phyloP scores from a whole-genome alignment of 352 stramenopile genomes.

The Achlya hypogyna region DNA sequence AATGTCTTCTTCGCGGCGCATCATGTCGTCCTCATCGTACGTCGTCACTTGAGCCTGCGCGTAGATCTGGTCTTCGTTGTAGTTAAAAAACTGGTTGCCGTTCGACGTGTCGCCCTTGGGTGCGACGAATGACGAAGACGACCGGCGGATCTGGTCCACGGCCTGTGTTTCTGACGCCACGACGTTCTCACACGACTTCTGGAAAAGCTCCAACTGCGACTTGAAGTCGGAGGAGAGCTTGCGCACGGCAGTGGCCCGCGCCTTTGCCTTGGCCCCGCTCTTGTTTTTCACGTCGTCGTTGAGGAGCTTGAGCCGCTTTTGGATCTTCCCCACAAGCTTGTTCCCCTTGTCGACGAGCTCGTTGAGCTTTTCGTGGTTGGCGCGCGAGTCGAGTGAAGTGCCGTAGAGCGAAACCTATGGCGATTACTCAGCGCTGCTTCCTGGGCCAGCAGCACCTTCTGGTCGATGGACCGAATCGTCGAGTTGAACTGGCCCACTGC shows the following conservation, averaged over 20 bases:
- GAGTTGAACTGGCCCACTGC: conserved; percentile 51
- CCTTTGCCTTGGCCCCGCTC: conserved; percentile 27
- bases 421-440: not conserved
- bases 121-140: conserved; percentile 31
- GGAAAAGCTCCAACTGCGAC: conserved; percentile 48
- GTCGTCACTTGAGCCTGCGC: conserved; percentile 47
- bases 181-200: conserved; percentile 44
- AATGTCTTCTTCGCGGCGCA: conserved; percentile 55
- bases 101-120: conserved; percentile 33
- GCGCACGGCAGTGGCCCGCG: conserved; percentile 40
- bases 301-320: conserved; percentile 42
- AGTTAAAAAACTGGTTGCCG: conserved; percentile 33
- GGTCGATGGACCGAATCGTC: conserved; percentile 41
- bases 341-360: conserved; percentile 51
- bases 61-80: conserved; percentile 62
- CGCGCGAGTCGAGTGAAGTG: conserved; percentile 42
- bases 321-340: conserved; percentile 48
- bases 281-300: conserved; percentile 23
- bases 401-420: conserved; percentile 35
- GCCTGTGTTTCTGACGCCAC: conserved; percentile 35
- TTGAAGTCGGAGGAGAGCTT: conserved; percentile 55
- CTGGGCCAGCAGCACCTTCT: conserved; percentile 29
- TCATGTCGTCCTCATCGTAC: conserved; percentile 57
- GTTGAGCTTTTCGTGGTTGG: conserved; percentile 53
- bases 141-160: conserved; percentile 41